Evolutionary conservation across 495 filamentous ascomycete species (phyloP), one percentile per base, ranked within the genome.

Genomic region (Corynascus novoguineensis): DNA sequence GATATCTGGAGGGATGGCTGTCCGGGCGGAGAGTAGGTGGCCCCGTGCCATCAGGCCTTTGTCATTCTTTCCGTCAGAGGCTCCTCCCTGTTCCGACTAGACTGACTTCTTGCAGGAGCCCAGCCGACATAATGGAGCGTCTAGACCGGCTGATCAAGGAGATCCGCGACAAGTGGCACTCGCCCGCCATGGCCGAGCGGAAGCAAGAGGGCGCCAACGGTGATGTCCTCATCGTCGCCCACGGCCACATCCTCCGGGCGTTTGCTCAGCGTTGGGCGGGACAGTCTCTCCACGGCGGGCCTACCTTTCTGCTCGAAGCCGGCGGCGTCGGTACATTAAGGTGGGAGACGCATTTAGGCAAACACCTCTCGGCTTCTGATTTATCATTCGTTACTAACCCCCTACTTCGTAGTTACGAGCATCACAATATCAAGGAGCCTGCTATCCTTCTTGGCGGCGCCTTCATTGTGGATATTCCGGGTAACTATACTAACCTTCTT

Each of bases 1-100:
- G 85, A 92, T 75, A 93, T 95, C 59, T 95, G 90, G 90, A 76
- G 74, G 5, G 88, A 93, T 64, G 89, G 89, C 3, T 93, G 89
- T 60, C 78, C 80, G 6, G 81, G 80, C 6, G 84, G 84, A 57
- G 83, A 86, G 81, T 82, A 68, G 61, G 79, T 41, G n/a, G n/a
- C n/a, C n/a, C n/a, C n/a, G n/a, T n/a, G n/a, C n/a, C n/a, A n/a
- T n/a, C n/a, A n/a, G n/a, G n/a, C 72, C 34, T n/a, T n/a, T 21
- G 2, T 24, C 9, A 6, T 27, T 31, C 8, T 19, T 22, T 25
- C 2, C 10, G 35, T 6, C 27, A 49, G 9, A n/a, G 35, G 21
- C 22, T n/a, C n/a, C n/a, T n/a, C n/a, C n/a, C n/a, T n/a, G n/a
- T 34, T 25, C 15, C 4, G 12, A 15, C 32, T 35, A 10, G 25